Evolutionary conservation across 768 basidiomycete species (phyloP).

Genomic region (Auriscalpium microsporum): DNA sequence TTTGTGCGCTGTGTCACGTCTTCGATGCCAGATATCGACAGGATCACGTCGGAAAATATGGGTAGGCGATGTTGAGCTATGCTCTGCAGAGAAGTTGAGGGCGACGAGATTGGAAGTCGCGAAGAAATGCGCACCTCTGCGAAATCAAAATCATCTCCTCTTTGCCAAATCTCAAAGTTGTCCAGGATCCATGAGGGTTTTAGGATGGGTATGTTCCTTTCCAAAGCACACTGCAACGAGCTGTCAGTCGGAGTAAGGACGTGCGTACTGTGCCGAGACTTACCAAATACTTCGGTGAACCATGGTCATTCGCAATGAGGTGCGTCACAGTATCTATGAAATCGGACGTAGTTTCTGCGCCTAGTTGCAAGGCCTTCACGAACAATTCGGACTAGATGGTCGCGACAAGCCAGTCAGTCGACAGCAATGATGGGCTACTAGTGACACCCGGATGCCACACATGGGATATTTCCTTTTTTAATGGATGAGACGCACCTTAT

Average conservation of each 20-base stretch:
- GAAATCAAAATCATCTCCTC: slow-evolving; percentile 71
- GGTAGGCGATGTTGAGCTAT: slow-evolving; percentile 54
- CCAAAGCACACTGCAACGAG: slow-evolving; percentile 63
- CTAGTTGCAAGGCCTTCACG: slow-evolving; percentile 72
- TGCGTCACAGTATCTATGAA: slow-evolving; percentile 87
- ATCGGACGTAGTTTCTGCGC: slow-evolving; percentile 57
- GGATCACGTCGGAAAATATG: slow-evolving; percentile 58
- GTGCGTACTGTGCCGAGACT: slow-evolving; percentile 13
- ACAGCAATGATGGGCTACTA: neutral
- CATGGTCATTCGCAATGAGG: slow-evolving; percentile 72
- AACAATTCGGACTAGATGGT: slow-evolving; percentile 53
- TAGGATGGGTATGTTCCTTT: slow-evolving; percentile 74
- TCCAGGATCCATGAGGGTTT: slow-evolving; percentile 69
- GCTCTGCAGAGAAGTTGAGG: slow-evolving; percentile 34
- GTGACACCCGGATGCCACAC: neutral
- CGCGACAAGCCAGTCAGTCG: neutral
- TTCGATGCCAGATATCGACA: slow-evolving; percentile 72
- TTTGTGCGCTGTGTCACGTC: slow-evolving; percentile 50
- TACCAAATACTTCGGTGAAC: slow-evolving; percentile 79
- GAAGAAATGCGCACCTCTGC: slow-evolving; percentile 37
- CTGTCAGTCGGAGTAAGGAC: neutral
- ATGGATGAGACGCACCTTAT: slow-evolving; percentile 49
- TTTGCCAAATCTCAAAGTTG: slow-evolving; percentile 64
- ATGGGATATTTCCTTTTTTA: neutral
- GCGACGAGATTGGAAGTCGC: neutral